Conservation (phyloP, 2,329 filamentous ascomycete genomes). For the Colletotrichum echinochloae region DNA sequence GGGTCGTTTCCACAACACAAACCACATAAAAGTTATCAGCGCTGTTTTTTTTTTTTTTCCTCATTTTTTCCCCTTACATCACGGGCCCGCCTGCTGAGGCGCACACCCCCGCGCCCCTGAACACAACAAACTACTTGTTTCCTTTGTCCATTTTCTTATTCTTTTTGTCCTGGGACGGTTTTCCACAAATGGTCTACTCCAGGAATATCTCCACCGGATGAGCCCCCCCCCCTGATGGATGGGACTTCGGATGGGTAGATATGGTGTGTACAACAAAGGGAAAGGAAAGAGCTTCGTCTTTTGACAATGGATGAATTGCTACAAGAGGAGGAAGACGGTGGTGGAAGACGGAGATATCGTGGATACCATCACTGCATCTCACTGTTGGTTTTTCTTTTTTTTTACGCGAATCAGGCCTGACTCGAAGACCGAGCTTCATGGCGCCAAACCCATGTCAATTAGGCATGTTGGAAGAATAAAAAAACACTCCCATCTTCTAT, state of each 20-base stretch:
- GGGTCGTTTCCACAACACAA: constrained; percentile 21
- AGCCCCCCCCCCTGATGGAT: not conserved
- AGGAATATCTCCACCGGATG: constrained; percentile 6
- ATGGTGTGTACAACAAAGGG: constrained; percentile 3
- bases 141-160: constrained; percentile 33
- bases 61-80: not conserved
- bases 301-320: constrained; percentile 3
- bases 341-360: constrained; percentile 22
- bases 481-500: constrained; percentile 39
- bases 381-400: not conserved
- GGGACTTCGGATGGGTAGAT: constrained; percentile 12
- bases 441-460: constrained; percentile 26
- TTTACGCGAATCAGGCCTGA: constrained; percentile 19
- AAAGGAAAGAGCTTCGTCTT: not conserved
- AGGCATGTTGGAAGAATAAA: constrained; percentile 36
- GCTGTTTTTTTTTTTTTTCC: constrained; percentile 2
- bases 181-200: not conserved
- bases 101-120: not conserved
- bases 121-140: constrained; percentile 30
- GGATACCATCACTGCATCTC: constrained; percentile 18
- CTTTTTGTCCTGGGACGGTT: not conserved
- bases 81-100: not conserved
- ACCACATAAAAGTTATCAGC: constrained; percentile 23
- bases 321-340: constrained; percentile 14
- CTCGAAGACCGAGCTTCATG: constrained; percentile 23